Evolutionary conservation across 257 asterid species (phyloP).

Genomic region (Solanum gracilifrons): DNA sequence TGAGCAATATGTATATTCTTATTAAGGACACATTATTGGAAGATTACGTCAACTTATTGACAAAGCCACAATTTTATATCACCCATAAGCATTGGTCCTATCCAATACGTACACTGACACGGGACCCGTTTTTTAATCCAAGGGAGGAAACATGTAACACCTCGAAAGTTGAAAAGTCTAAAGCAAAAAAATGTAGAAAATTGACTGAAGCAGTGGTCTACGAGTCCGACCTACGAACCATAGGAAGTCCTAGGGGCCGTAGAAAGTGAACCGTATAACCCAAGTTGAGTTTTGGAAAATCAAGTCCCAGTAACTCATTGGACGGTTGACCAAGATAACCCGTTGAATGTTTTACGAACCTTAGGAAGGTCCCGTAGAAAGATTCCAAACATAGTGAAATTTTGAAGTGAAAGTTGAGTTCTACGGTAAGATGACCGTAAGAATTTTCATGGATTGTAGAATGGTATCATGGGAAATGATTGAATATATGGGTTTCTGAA

Average conservation of each 20-base stretch:
- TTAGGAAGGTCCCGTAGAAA: neutral
- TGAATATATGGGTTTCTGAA: neutral
- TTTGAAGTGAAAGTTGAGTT: neutral
- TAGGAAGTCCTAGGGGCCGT: neutral
- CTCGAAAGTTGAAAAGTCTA: neutral
- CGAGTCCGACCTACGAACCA: neutral
- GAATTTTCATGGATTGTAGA: neutral
- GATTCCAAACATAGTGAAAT: neutral
- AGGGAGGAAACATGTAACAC: neutral
- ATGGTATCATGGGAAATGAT: neutral
- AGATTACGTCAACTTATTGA: neutral
- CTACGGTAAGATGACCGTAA: neutral
- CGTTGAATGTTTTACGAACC: too few species aligned
- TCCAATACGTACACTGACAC: too few species aligned
- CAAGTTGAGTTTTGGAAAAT: neutral
- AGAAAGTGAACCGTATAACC: neutral
- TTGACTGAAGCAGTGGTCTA: neutral
- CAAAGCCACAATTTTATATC: neutral
- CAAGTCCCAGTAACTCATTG: neutral
- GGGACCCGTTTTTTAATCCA: too few species aligned
- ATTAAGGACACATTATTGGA: neutral
- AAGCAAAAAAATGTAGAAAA: neutral
- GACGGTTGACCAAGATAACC: neutral
- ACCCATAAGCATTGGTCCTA: neutral
- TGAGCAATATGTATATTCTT: neutral